phyloP scores from a whole-genome alignment of 2,329 filamentous ascomycete genomes.

The Colletotrichum australisinense region DNA sequence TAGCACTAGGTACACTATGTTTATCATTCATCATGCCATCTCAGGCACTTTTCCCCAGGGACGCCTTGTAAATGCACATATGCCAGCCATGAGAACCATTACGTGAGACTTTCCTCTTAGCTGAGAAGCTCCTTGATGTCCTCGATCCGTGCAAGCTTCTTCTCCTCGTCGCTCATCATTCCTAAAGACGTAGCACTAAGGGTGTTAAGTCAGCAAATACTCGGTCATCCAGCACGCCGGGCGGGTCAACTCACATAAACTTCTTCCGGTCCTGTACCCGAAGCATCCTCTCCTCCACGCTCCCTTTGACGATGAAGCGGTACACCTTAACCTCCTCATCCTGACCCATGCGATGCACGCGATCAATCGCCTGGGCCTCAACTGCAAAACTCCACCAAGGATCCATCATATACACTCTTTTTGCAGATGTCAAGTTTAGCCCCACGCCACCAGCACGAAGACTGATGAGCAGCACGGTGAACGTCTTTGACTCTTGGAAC shows the following conservation, averaged over 20 bases:
- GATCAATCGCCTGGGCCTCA: constrained; percentile 96
- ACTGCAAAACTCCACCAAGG: constrained; percentile 99
- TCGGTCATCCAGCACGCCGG: not conserved
- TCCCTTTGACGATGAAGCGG: constrained; percentile 88
- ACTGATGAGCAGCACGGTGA: constrained; percentile 83
- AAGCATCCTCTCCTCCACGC: constrained; percentile 96
- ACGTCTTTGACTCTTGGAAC: constrained; percentile 73
- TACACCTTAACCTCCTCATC: constrained; percentile 86
- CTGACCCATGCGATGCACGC: constrained; percentile 97
- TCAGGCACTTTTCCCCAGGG: not conserved
- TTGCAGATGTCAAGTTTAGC: constrained; percentile 89
- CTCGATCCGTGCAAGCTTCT: constrained; percentile 88
- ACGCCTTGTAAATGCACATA: constrained; percentile 6
- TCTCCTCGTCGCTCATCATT: constrained; percentile 95
- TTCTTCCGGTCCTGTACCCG: constrained; percentile 95
- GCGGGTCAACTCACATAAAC: constrained; percentile 77
- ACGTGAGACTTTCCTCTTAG: constrained; percentile 42
- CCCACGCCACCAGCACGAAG: constrained; percentile 93
- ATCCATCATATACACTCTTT: constrained; percentile 98
- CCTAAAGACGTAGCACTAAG: constrained; percentile 89
- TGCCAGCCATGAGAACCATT: constrained; percentile 3
- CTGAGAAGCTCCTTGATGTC: constrained; percentile 93
- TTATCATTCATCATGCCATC: not conserved
- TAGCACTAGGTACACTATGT: not conserved
- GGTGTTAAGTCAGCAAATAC: constrained; percentile 1